Base-by-base conservation (phyloP, 2,329 filamentous ascomycete genomes). In the Epichloe typhina region DNA sequence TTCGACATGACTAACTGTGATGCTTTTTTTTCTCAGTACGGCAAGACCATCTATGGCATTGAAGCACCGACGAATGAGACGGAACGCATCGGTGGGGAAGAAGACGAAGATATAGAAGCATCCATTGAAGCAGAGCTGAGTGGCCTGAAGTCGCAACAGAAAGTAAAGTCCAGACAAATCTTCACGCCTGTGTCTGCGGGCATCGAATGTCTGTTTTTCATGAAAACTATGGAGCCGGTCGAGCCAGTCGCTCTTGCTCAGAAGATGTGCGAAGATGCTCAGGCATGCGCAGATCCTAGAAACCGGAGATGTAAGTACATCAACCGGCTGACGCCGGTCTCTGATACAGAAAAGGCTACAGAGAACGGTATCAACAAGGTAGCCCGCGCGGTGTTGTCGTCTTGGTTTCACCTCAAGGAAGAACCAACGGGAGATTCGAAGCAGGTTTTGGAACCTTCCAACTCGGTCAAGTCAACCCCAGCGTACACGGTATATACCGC, bases 61-160 rank as follows among this genome's bases (percentile, higher is more conserved):
- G 67, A 68, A 17, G 58, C 64, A 4, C 60, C 64, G 62, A 64
- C 41, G 62, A 59, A 15, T 61, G 62, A 64, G 11, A 65, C 59
- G 11, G 68, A 59, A 2, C 68, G 66, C 3, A 33, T 35, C 4
- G 70, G 70, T 6, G 71, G 71, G 5, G 69, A 70, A 17, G 73
- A 73, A 0, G 66, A 65, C 13, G 68, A 68, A n/a, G 84, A 88
- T 58, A 88, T 93, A 57, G 86, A 89, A 61, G 74, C 79, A 5
- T 77, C 82, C 31, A 87, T 93, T 57, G 65, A 79, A 57, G 82
- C 80, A 61, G 88, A 93, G 66, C 65, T 93, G n/a, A 75, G 74
- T 31, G 73, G 70, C 2, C 76, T 89, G 58, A 80, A 77, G 50
- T 60, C 69, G 39, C 58, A 66, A 33, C 61, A 60, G 45, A 64